These are phyloP conservation scores for Termitomyces sp. DNA, from an alignment of 768 basidiomycete genomes.

Conservation along the genomic window DNA sequence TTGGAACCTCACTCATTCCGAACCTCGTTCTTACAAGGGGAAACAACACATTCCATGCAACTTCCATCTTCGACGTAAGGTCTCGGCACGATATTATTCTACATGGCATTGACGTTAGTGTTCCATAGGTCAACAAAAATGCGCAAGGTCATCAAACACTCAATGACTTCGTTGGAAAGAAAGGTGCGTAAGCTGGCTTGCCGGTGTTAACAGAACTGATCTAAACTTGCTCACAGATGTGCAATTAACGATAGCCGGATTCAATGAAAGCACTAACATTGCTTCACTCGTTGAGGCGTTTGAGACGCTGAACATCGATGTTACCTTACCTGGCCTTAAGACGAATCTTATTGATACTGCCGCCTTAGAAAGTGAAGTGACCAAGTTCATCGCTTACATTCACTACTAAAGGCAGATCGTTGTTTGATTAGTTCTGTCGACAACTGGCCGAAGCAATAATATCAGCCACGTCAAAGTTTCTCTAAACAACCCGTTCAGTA, in stretches of 20 bases:
- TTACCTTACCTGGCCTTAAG: slow-evolving; percentile 55
- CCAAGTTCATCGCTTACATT: not conserved
- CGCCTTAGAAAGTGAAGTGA: slow-evolving; percentile 47
- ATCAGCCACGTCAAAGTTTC: slow-evolving; percentile 59
- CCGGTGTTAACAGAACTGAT: not conserved
- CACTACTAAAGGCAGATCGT: not conserved
- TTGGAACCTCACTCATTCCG: slow-evolving; percentile 61
- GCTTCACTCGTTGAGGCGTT: slow-evolving; percentile 57
- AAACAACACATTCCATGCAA: slow-evolving; percentile 48
- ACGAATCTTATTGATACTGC: slow-evolving; percentile 51
- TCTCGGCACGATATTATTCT: slow-evolving; percentile 3
- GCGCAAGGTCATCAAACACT: slow-evolving; percentile 58
- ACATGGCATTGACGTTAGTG: not conserved
- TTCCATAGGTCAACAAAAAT: slow-evolving; percentile 48
- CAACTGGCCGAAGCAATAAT: slow-evolving; percentile 57
- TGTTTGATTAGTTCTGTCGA: slow-evolving; percentile 43
- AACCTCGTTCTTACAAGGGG: slow-evolving; percentile 55
- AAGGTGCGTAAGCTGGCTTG: slow-evolving; percentile 26
- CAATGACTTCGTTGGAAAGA: slow-evolving; percentile 60
- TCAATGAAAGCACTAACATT: slow-evolving; percentile 51
- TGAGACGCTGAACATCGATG: slow-evolving; percentile 47
- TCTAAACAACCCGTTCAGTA: slow-evolving; percentile 64
- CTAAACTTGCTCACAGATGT: slow-evolving; percentile 35
- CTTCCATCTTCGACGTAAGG: slow-evolving; percentile 44
- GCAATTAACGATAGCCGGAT: slow-evolving; percentile 50